Percentiles rank a stretch among this genome's conserved stretches.
Evolutionary conservation across 1,284 basidiomycete species (phyloP).

Genomic region (Cutaneotrichosporon curvatum): DNA sequence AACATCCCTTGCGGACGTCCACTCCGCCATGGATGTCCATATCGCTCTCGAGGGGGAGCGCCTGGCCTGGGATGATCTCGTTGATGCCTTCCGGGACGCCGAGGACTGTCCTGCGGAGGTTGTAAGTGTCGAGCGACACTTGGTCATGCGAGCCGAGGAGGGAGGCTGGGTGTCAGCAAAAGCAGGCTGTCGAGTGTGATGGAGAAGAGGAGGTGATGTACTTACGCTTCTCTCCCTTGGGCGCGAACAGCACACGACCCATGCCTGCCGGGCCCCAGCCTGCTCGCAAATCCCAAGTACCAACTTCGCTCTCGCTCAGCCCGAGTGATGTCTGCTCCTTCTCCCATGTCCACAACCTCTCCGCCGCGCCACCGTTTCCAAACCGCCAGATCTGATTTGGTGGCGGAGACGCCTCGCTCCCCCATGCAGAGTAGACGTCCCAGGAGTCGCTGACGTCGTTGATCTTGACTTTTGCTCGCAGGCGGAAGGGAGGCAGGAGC

Average conservation of each 20-base stretch:
- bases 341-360: conserved; percentile 36
- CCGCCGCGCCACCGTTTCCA: conserved; percentile 39
- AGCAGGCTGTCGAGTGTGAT: not conserved
- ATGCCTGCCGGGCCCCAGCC: conserved; percentile 53
- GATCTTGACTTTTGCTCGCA: conserved; percentile 82
- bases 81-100: conserved; percentile 80
- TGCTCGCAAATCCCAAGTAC: conserved; percentile 61
- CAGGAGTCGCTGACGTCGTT: conserved; percentile 67
- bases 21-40: conserved; percentile 92
- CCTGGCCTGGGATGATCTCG: conserved; percentile 69
- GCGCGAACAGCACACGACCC: conserved; percentile 64
- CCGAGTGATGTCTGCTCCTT: conserved; percentile 17
- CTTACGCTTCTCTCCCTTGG: conserved; percentile 66
- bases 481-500: conserved; percentile 58
- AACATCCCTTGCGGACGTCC: conserved; percentile 96
- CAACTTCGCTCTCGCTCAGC: conserved; percentile 30
- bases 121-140: conserved; percentile 49
- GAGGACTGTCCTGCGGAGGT: conserved; percentile 67
- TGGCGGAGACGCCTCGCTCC: conserved; percentile 22
- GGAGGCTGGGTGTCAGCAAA: conserved; percentile 17
- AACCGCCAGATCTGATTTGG: conserved; percentile 28
- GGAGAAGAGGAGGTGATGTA: not conserved
- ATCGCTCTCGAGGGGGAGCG: conserved; percentile 89
- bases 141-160: conserved; percentile 19
- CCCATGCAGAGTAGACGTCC: conserved; percentile 76